Base-by-base conservation (phyloP, 2,329 filamentous ascomycete genomes). In the Westerdykella ornata region DNA sequence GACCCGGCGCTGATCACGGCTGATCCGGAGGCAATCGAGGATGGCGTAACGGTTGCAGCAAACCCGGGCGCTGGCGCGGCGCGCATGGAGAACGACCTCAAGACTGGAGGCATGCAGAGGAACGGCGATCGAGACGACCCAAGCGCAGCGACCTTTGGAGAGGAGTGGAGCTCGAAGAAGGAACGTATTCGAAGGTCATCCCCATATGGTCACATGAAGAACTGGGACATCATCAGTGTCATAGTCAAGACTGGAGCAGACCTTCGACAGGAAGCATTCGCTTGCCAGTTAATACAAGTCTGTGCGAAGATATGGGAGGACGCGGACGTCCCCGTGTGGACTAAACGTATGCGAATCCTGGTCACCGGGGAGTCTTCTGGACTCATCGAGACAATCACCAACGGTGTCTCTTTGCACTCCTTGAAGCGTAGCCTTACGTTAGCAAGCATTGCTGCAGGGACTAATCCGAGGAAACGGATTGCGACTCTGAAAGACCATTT, bases 221-320 rank as follows among this genome's bases (percentile, higher is more conserved):
- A 88, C 59, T 92, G 86, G 86, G 86, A 92, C 57, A 74, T 92
- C 17, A 74, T 92, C 47, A 89, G 84, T 59, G 85, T 92, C 45
- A 92, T 92, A 58, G 83, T 92, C 54, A 92, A 92, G 70, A 92
- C 86, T 9, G 85, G 86, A 2, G 84, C 84, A 2, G 85, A 92
- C 66, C 70, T 92, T 46, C 76, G 86, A 38, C 86, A 92, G 68
- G 86, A 92, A 66, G 85, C 86, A 0, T 92, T 92, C 64, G 86
- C 86, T 5, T 90, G 85, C 61, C 86, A 92, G 67, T 75, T 92
- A 34, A 92, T 92, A 51, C 74, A 80, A 43, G 83, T 88, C 11
- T 92, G 86, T 66, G 77, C 85, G 57, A 85, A 83, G 67, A 88
- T 89, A 51, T 92, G 85, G 84, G 70, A 80, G 35, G 85, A 88